Evolutionary conservation across 2,329 filamentous ascomycete genomes (phyloP).

Genomic region (Apiospora hydei): DNA sequence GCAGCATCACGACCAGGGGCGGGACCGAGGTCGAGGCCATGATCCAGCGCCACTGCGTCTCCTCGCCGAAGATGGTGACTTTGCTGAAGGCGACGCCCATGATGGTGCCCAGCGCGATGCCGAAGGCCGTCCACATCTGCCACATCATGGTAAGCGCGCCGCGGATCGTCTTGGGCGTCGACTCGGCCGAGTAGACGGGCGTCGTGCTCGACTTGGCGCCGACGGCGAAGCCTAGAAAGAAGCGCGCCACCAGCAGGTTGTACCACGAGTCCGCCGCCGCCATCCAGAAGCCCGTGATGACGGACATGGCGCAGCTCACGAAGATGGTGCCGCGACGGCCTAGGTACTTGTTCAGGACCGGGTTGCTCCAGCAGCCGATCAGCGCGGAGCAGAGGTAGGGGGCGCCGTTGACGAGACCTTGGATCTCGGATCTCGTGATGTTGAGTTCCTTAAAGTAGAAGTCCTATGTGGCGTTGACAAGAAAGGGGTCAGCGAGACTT

Average conservation of each 20-base stretch:
- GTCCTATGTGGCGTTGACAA: background rate
- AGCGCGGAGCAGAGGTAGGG: constrained; percentile 71
- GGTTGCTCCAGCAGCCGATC: constrained; percentile 73
- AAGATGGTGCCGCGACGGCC: constrained; percentile 72
- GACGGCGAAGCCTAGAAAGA: constrained; percentile 68
- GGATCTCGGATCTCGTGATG: constrained; percentile 61
- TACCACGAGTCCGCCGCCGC: constrained; percentile 66
- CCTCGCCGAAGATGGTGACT: constrained; percentile 45
- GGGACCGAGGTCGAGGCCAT: constrained; percentile 71
- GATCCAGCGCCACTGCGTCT: constrained; percentile 68
- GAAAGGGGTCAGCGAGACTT: background rate
- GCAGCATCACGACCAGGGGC: constrained; percentile 64
- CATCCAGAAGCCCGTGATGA: constrained; percentile 67
- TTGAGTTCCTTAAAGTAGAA: constrained; percentile 68
- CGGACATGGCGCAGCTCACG: constrained; percentile 66
- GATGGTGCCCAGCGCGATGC: constrained; percentile 71
- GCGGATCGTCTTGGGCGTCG: constrained; percentile 58
- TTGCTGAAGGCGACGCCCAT: constrained; percentile 71
- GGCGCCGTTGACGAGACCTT: constrained; percentile 65
- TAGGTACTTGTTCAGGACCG: constrained; percentile 57
- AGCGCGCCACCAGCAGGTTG: constrained; percentile 61
- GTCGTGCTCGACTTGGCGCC: constrained; percentile 59
- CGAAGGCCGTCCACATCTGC: constrained; percentile 65
- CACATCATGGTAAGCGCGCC: constrained; percentile 62
- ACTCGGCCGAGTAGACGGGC: constrained; percentile 62